Percentiles rank a stretch among this genome's conserved stretches.
Conservation (phyloP, 2,329 filamentous ascomycete species). For the Fusarium clavum region DNA sequence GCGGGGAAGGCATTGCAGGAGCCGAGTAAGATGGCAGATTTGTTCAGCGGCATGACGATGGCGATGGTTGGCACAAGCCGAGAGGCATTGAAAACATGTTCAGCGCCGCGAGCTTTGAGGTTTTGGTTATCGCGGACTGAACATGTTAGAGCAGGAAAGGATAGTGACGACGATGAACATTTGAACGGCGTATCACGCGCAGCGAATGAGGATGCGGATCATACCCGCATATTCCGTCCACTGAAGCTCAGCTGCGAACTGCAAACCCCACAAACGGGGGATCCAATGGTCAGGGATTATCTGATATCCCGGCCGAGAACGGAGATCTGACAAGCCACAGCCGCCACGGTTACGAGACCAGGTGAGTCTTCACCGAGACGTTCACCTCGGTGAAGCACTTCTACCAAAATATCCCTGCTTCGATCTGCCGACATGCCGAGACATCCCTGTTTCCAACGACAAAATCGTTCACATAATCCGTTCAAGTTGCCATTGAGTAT, state of each 20-base stretch:
- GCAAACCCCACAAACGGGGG: constrained; percentile 17
- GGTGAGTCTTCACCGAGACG: neutral
- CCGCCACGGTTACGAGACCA: constrained; percentile 21
- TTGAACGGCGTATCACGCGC: constrained; percentile 19
- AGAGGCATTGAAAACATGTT: constrained; percentile 36
- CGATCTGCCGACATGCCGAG: constrained; percentile 32
- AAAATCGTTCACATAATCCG: constrained; percentile 15
- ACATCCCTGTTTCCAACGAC: constrained; percentile 19
- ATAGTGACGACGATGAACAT: constrained; percentile 8
- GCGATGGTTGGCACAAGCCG: constrained; percentile 15
- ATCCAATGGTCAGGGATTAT: constrained; percentile 24
- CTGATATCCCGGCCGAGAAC: constrained; percentile 25
- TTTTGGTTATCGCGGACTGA: constrained; percentile 34
- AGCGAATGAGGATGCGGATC: constrained; percentile 33
- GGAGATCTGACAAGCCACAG: constrained; percentile 4
- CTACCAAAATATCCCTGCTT: constrained; percentile 8
- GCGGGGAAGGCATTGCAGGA: constrained; percentile 39
- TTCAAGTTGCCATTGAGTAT: constrained; percentile 2
- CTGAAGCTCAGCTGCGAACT: constrained; percentile 3
- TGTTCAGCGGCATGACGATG: constrained; percentile 41
- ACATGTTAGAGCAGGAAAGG: constrained; percentile 43
- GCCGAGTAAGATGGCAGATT: constrained; percentile 33
- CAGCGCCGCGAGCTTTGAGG: constrained; percentile 10
- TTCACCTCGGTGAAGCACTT: constrained; percentile 29
- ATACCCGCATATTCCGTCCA: constrained; percentile 7